Base-by-base conservation (phyloP, 306 rosid genomes). In the Sechiopsis laciniata region DNA sequence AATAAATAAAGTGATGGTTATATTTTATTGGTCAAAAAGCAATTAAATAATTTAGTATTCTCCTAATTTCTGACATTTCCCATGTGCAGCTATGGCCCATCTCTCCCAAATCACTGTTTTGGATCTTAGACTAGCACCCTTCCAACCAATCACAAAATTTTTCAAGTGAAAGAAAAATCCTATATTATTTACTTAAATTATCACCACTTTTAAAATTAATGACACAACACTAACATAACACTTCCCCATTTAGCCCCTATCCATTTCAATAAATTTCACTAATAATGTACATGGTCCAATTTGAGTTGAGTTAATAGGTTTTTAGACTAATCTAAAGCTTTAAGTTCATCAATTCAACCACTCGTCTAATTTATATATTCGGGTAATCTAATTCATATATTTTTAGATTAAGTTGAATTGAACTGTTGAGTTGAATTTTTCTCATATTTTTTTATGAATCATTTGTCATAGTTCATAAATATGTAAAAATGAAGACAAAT, bases 71-170 rank as follows among this genome's bases (percentile, higher is more conserved):
- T 80, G 89, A 85, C 89, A 86, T 74, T 72, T 80, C 82, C 90
- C 97, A 92, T 89, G 97, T 92, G 96, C 88, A 40, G 72, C 81
- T 85, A 77, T 86, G 71, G 83, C 88, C 86, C 83, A 76, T 60
- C 66, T 61, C 70, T 32, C 37, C 37, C 74, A 76, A 63, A 63
- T 63, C 70, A 63, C 70, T 63, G 24, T 32, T 63, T 63, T 63
- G 70, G 51, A 63, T 37, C 70, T 63, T 63, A 63, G 51, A 50
- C 9, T 35, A 32, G 22, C 50, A 6, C 40, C 13, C 21, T 37
- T 6, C 50, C 69, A 63, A 63, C 69, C 69, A 63, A 63, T 63
- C 69, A 32, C 10, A 32, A 15, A 2, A 2, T 62, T 20, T 10
- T 12, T 6, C 32, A 3, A 7, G 19, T 17, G 8, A 8, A 6